Evolutionary conservation across 306 rosid species (phyloP).

Genomic region (Hippophae rhamnoides): DNA sequence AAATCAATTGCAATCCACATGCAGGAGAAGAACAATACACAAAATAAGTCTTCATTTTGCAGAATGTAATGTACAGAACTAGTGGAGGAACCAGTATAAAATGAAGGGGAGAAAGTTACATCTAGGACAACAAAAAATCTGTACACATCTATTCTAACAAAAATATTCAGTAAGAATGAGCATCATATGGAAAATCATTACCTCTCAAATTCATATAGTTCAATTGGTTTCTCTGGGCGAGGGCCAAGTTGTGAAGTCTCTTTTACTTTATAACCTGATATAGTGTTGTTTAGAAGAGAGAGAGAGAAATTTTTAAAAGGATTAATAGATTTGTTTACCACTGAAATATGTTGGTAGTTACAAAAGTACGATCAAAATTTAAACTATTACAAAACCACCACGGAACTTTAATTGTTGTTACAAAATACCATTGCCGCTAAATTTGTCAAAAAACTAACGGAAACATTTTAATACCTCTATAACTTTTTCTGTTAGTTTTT

Average conservation of each 20-base stretch:
- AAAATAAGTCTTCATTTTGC: slow-evolving; percentile 29
- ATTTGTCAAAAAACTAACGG: too few species aligned
- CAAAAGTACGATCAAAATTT: too few species aligned
- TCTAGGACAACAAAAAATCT: neutral
- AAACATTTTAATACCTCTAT: too few species aligned
- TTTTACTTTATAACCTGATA: slow-evolving; percentile 62
- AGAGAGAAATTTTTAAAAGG: neutral
- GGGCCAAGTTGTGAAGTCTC: slow-evolving; percentile 83
- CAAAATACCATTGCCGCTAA: too few species aligned
- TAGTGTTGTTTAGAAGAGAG: slow-evolving; percentile 10
- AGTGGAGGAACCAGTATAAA: neutral
- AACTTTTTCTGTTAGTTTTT: too few species aligned
- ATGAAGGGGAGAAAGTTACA: slow-evolving; percentile 3
- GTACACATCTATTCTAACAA: slow-evolving; percentile 2
- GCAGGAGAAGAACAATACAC: neutral
- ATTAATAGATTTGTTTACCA: too few species aligned
- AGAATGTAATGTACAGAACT: slow-evolving; percentile 3
- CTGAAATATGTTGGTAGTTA: too few species aligned
- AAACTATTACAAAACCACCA: too few species aligned
- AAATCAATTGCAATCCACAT: slow-evolving; percentile 23
- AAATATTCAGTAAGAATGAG: slow-evolving; percentile 7
- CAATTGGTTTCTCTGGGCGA: slow-evolving; percentile 86
- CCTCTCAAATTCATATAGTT: slow-evolving; percentile 95
- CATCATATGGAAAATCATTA: slow-evolving; percentile 15
- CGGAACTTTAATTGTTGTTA: too few species aligned